These are phyloP conservation scores for Aspergillus egyptiacus DNA, from an alignment of 495 filamentous ascomycete genomes.

Conservation along the genomic window DNA sequence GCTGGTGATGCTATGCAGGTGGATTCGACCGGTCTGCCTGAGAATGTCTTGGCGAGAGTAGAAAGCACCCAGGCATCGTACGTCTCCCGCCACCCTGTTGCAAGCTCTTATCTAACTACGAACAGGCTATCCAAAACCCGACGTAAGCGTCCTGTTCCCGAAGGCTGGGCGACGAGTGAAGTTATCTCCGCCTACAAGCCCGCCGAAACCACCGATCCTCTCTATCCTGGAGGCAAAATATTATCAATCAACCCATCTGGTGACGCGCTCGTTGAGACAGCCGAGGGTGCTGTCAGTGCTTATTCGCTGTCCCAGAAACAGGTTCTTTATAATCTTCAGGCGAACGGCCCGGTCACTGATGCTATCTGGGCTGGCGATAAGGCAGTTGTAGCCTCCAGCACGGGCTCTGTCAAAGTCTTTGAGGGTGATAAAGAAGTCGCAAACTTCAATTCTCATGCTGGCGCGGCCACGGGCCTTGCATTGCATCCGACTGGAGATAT, in stretches of 20 bases:
- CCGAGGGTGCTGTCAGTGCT: constrained; percentile 68
- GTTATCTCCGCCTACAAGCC: constrained; percentile 62
- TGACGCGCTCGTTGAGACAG: constrained; percentile 72
- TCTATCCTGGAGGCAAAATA: constrained; percentile 57
- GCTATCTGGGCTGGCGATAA: constrained; percentile 69
- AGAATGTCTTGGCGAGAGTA: constrained; percentile 64
- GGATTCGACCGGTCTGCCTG: constrained; percentile 66
- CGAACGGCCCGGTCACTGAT: constrained; percentile 66
- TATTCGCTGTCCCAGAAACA: constrained; percentile 71
- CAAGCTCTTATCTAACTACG: constrained; percentile 6
- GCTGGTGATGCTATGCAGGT: constrained; percentile 84
- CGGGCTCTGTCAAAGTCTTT: constrained; percentile 75
- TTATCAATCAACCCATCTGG: constrained; percentile 61
- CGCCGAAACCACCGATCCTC: constrained; percentile 51
- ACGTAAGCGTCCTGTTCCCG: constrained; percentile 79
- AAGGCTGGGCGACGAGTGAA: constrained; percentile 76
- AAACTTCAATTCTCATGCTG: constrained; percentile 70
- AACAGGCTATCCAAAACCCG: constrained; percentile 73
- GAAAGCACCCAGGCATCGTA: constrained; percentile 74
- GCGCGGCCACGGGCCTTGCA: constrained; percentile 67
- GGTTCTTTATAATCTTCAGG: constrained; percentile 59
- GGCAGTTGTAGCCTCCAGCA: constrained; percentile 66
- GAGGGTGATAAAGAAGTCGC: constrained; percentile 58
- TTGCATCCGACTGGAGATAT: constrained; percentile 82
- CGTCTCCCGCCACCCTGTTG: constrained; percentile 20